phyloP scores from a whole-genome alignment of 176 grass and related monocot genomes.

The Areca catechu region DNA sequence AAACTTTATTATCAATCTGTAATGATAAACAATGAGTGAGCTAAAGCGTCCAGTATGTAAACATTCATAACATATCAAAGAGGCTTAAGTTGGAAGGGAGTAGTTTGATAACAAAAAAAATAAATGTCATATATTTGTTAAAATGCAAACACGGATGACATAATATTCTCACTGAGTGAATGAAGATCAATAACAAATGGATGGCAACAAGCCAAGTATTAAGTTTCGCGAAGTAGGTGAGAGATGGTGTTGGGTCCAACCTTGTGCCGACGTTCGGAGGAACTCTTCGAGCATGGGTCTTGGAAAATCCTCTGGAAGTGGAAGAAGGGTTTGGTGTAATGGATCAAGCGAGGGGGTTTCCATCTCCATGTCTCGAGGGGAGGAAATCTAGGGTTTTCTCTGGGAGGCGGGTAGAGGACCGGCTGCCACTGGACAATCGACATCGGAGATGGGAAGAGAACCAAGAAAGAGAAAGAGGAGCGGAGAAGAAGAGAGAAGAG shows the following conservation, averaged over 20 bases:
- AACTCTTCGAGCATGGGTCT: not conserved
- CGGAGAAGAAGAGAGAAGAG: not conserved
- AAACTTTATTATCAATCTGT: no score
- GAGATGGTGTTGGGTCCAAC: conserved; percentile 26
- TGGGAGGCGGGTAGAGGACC: conserved; percentile 12
- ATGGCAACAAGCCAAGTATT: no score
- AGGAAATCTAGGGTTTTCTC: conserved; percentile 13
- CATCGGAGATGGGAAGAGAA: conserved; percentile 17
- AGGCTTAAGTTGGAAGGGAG: no score
- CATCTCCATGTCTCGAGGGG: conserved; percentile 9
- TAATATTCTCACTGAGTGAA: no score
- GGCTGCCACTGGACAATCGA: conserved; percentile 29
- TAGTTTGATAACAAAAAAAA: no score
- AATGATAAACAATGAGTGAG: no score
- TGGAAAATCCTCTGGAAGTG: not conserved
- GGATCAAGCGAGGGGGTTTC: not conserved
- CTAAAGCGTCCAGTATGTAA: no score
- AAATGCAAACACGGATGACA: no score
- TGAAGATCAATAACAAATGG: no score
- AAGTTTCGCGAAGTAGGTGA: no score
- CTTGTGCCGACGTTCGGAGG: conserved; percentile 16
- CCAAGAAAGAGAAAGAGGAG: not conserved
- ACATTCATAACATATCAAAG: no score
- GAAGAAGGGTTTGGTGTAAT: conserved; percentile 11
- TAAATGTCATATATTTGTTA: no score